These are phyloP conservation scores for Fusarium sp. DNA, from an alignment of 2,329 filamentous ascomycete genomes.

Conservation along the genomic window DNA sequence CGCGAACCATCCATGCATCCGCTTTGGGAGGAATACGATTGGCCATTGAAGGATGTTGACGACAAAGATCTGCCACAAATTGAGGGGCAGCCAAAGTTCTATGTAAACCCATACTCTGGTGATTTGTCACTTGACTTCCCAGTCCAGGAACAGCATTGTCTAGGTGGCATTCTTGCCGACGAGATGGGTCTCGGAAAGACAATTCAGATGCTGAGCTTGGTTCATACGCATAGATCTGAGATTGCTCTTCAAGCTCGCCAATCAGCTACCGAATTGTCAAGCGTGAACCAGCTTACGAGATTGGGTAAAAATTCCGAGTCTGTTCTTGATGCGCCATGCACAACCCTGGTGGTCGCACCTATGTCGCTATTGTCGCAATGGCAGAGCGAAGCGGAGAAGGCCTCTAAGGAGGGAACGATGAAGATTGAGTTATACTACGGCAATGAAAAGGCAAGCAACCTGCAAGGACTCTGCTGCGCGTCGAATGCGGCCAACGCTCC, in stretches of 20 bases:
- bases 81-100: constrained; percentile 79
- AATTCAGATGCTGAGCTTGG: constrained; percentile 95
- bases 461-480: constrained; percentile 82
- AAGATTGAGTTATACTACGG: constrained; percentile 94
- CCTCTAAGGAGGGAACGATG: constrained; percentile 84
- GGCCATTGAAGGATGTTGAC: constrained; percentile 89
- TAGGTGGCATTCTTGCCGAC: constrained; percentile 93
- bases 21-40: constrained; percentile 94
- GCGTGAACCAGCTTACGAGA: constrained; percentile 72
- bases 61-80: constrained; percentile 78
- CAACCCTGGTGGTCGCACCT: constrained; percentile 94
- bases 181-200: constrained; percentile 99
- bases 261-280: constrained; percentile 50
- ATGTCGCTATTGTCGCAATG: constrained; percentile 98
- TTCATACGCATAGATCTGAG: constrained; percentile 84
- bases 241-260: constrained; percentile 57
- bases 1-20: constrained; percentile 92
- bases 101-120: constrained; percentile 96
- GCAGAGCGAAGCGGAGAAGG: constrained; percentile 94
- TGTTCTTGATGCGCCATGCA: constrained; percentile 81
- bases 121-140: constrained; percentile 94
- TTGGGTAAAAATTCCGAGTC: constrained; percentile 68
- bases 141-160: constrained; percentile 91
- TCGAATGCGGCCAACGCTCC: constrained; percentile 81
- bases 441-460: constrained; percentile 81